Conservation (phyloP, 2,329 filamentous ascomycete species). For the Aspergillus jensenii region DNA sequence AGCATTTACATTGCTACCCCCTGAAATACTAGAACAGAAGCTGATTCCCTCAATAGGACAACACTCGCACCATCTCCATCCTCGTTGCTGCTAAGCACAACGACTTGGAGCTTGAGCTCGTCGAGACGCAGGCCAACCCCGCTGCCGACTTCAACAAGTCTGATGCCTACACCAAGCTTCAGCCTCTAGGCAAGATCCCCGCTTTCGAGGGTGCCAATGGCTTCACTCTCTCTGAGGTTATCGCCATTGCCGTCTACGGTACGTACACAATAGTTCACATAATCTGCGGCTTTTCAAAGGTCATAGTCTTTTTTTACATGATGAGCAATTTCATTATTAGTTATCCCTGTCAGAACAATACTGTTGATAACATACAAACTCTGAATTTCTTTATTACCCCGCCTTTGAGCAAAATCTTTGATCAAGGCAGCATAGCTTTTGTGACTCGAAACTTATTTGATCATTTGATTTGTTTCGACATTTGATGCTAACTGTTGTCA, state of each 20-base stretch:
- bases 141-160: constrained; percentile 64
- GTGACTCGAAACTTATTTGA: constrained; percentile 11
- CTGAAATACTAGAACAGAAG: constrained; percentile 19
- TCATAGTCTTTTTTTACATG: constrained; percentile 40
- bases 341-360: constrained; percentile 98
- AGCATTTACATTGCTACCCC: constrained; percentile 15
- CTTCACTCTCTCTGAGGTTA: constrained; percentile 82
- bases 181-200: constrained; percentile 86
- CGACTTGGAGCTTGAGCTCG: constrained; percentile 84
- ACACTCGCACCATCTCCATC: constrained; percentile 85
- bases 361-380: constrained; percentile 74
- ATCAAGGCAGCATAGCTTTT: constrained; percentile 11
- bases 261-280: constrained; percentile 52
- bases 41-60: constrained; percentile 60
- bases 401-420: constrained; percentile 23
- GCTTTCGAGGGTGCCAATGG: constrained; percentile 91
- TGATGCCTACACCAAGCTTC: constrained; percentile 79
- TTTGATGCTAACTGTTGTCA: constrained; percentile 25
- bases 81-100: constrained; percentile 97
- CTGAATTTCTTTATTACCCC: constrained; percentile 70
- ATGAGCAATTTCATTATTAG: constrained; percentile 80
- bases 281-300: constrained; percentile 6
- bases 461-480: constrained; percentile 14
- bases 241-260: constrained; percentile 98
- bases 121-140: constrained; percentile 55